phyloP scores from a whole-genome alignment of 768 basidiomycete species.

The Suillus subalutaceus region DNA sequence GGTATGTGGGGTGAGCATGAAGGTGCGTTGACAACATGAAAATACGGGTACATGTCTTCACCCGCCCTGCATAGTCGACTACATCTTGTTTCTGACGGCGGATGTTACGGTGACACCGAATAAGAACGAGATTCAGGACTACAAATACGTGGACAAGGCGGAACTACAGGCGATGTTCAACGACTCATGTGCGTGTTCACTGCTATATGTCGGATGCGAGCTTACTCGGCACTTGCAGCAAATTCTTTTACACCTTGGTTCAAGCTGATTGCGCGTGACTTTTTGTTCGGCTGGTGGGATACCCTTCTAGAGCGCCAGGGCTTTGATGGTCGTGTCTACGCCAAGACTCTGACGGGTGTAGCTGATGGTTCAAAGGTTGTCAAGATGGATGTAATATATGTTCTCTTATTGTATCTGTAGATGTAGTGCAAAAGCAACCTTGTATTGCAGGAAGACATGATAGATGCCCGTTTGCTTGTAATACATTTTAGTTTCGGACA shows the following conservation, averaged over 20 bases:
- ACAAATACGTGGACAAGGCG: slow-evolving; percentile 88
- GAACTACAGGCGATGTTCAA: slow-evolving; percentile 93
- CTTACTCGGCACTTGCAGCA: slow-evolving; percentile 41
- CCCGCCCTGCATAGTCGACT: slow-evolving; percentile 73
- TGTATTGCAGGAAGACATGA: too few species aligned
- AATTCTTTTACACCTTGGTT: slow-evolving; percentile 99
- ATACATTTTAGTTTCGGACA: too few species aligned
- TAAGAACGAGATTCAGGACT: slow-evolving; percentile 87
- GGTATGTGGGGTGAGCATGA: slow-evolving; percentile 99
- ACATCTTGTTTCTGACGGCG: slow-evolving; percentile 92
- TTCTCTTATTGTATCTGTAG: too few species aligned
- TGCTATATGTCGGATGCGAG: slow-evolving; percentile 6
- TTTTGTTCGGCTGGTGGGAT: slow-evolving; percentile 99
- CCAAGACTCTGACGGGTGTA: slow-evolving; percentile 54
- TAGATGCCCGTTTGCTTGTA: too few species aligned
- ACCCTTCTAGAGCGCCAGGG: slow-evolving; percentile 69
- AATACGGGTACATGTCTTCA: slow-evolving; percentile 2
- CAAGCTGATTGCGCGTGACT: slow-evolving; percentile 95
- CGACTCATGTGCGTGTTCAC: slow-evolving; percentile 56
- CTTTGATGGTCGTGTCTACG: slow-evolving; percentile 54
- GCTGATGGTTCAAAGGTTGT: slow-evolving; percentile 77
- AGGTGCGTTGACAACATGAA: slow-evolving; percentile 50
- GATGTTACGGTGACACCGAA: slow-evolving; percentile 85
- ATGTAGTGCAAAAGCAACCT: too few species aligned
- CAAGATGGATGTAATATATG: slow-evolving; percentile 48